Base-by-base conservation (phyloP, 768 basidiomycete genomes). In the Boletus bicolor region DNA sequence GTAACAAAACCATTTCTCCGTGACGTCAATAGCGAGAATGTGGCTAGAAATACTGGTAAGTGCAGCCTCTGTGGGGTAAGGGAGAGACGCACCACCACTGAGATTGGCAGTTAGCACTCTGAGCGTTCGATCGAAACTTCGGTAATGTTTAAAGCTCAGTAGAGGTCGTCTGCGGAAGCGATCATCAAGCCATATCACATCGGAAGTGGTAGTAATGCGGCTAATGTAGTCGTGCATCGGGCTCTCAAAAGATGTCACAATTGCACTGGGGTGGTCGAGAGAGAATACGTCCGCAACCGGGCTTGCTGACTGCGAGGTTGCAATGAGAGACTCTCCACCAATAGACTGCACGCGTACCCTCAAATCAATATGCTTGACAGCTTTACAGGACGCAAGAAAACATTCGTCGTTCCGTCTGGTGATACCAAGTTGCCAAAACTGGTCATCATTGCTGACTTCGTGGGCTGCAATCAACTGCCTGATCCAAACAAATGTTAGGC, bases 171-270 rank as follows among this genome's bases (percentile, higher is more conserved):
- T 66, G n/a, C 78, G 70, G 61, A 77, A 79, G 34, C 89, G 80
- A 30, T 76, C 72, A 63, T 93, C 90, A 30, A 91, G 66, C 89
- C 90, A 92, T 14, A 85, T 59, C 15, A 91, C 61, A 44, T 86
- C 77, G 1, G 72, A 74, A 1, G 87, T 91, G 1, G 88, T 82
- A 32, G 77, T 79, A 4, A 89, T 59, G 3, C 80, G 78, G 32
- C 85, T 63, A 38, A 85, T 67, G 44, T 79, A 65, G 55, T 82
- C 77, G 6, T 69, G 64, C 7, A 59, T 59, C 17, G 72, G 65
- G 55, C 76, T 69, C 58, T 84, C 83, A 36, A 85, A 70, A 26
- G 78, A 82, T 0, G 86, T 87, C 17, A 90, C 66, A 1, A 77
- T 50, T 47, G 80, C 75, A 28, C 68, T 66, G 3, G 70, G 58